phyloP scores from a whole-genome alignment of 192 early-diverging fungal genomes.

The Coemansia sp. region DNA sequence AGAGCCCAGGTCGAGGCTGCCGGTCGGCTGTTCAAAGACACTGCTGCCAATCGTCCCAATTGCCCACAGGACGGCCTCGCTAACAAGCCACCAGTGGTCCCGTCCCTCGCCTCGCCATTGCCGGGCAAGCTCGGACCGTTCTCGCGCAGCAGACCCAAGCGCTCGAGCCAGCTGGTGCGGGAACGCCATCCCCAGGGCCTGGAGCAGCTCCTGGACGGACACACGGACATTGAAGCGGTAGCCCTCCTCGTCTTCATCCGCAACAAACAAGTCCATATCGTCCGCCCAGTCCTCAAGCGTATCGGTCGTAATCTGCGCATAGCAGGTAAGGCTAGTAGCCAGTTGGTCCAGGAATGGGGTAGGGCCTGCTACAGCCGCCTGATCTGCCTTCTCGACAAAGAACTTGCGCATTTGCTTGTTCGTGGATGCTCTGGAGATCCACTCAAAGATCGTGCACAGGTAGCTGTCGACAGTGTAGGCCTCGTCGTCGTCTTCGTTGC shows the following conservation, averaged over 20 bases:
- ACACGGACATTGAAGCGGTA: constrained; percentile 83
- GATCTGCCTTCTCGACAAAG: constrained; percentile 14
- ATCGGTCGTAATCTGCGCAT: constrained; percentile 78
- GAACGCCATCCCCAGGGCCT: constrained; percentile 50
- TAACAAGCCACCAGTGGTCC: constrained; percentile 75
- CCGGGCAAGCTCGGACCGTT: constrained; percentile 47
- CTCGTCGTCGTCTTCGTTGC: constrained; percentile 31
- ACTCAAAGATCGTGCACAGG: constrained; percentile 38
- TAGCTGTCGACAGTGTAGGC: constrained; percentile 25
- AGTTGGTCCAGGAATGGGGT: constrained; percentile 54
- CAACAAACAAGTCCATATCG: constrained; percentile 84
- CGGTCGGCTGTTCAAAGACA: constrained; percentile 42
- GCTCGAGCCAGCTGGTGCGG: constrained; percentile 50
- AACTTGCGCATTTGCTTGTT: constrained; percentile 26
- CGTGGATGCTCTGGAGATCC: constrained; percentile 30
- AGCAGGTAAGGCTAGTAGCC: constrained; percentile 55
- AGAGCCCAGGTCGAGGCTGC: constrained; percentile 64
- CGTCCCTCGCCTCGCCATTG: constrained; percentile 50
- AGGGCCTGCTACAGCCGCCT: neutral
- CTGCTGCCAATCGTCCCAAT: constrained; percentile 62
- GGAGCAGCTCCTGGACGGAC: constrained; percentile 71
- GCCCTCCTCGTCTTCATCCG: constrained; percentile 86
- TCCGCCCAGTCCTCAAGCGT: constrained; percentile 71
- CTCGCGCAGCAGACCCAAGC: constrained; percentile 49
- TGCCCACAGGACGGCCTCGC: constrained; percentile 76